Base-by-base conservation (phyloP, 164 flowering plant species). In the Tetrastigma voinierianum region DNA sequence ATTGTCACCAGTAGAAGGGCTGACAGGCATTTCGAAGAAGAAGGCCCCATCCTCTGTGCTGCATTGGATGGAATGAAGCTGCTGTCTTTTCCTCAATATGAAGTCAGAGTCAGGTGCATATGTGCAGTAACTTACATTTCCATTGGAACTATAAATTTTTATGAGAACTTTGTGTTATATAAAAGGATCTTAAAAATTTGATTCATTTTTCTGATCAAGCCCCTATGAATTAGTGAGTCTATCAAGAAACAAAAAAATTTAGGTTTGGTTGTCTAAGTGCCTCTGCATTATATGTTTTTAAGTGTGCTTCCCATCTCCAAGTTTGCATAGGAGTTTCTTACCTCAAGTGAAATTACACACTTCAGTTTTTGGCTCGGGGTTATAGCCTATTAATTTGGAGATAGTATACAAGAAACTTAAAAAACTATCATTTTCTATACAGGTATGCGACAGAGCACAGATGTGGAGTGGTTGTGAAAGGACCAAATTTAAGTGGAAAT, bases 391-490 rank as follows among this genome's bases (percentile, higher is more conserved):
- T 16, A 32, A 18, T 54, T 65, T 43, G 12, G 23, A 18, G 46
- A 66, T 45, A 56, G 54, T 46, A 48, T 63, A 16, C 45, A 4
- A 40, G 17, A 49, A 45, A 63, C 40, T 51, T 14, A 32, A 32
- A 32, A 32, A 10, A 40, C 25, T 16, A 55, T 51, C 15, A 21
- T 25, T 47, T 67, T 17, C 18, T 70, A 32, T 4, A 12, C 70
- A 87, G 93, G 83, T 95, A 95, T 83, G 98, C 97, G 25, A 95
- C 97, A 18, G 97, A 95, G 74, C 98, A 91, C 71, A 86, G 98
- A 78, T 95, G 98, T 81, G 98, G 98, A 63, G 98, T 94, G 64
- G 98, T 95, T 69, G 93, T 95, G 18, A 95, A 92, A 75, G 98
- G 98, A 43, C 97, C 96, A 56, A 84, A 74, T 18, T 71, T 92